Base-by-base conservation (phyloP, 2,329 filamentous ascomycete genomes). In the Colletotrichum liaoningense region DNA sequence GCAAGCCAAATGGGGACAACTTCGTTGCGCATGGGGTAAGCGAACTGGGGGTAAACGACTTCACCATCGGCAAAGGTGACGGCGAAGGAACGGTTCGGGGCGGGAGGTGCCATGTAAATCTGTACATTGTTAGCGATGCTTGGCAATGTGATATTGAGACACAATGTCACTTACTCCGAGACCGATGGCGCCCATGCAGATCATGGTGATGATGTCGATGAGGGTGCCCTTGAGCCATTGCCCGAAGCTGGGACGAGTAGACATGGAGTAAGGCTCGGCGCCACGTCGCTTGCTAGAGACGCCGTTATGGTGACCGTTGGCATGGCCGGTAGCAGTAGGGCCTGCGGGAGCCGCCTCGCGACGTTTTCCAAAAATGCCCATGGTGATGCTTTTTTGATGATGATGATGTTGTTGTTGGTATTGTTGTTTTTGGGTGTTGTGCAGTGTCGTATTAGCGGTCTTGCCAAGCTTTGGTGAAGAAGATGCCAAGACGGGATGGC, bases 1-100 rank as follows among this genome's bases (percentile, higher is more conserved):
- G 92, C 92, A 1, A 89, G 85, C 90, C 90, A 94, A 78, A 93
- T 94, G 28, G 93, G 92, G 7, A 94, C 81, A 78, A 94, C 92
- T 77, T 94, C 91, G 57, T 92, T 89, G 73, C 93, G 90, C 28
- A 93, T 81, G 1, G 93, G 92, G 79, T 93, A 94, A 33, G 91
- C 92, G 76, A 94, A 93, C 73, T 94, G 79, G 0, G 93, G 93
- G 76, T 91, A 89, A 58, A 94, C 91, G 55, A 94, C 86, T 78
- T 93, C 89, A 73, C 91, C 91, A 76, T 94, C 89, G 35, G 85
- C 81, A 78, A 93, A 93, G 59, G 86, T 88, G 55, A 94, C 87
- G 46, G 93, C 88, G 79, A 94, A 94, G 11, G 91, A 93, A n/a
- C 92, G 88, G 7, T 88, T 90, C 0, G 92, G 90, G 0, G 92